A percentile compares a stretch with the other conserved stretches of the same genome.
Evolutionary conservation across 2,329 filamentous ascomycete genomes (phyloP).

Genomic region (Chaetomiaceae sp.): DNA sequence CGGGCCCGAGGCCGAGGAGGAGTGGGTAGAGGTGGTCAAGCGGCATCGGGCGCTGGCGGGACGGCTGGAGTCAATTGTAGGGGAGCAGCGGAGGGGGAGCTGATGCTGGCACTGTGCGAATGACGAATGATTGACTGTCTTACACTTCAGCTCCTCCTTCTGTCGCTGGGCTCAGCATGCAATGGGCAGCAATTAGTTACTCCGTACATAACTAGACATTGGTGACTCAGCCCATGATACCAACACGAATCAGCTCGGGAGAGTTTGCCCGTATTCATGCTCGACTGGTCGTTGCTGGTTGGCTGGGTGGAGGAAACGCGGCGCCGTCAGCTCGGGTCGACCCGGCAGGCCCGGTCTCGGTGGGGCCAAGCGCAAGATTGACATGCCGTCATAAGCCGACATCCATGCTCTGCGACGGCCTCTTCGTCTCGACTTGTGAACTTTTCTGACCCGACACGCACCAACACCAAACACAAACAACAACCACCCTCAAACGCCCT

Average conservation of each 20-base stretch:
- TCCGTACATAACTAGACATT: too few relatives aligned
- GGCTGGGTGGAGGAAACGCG: background rate
- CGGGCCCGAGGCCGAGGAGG: conserved; percentile 46
- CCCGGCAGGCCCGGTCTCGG: conserved; percentile 12
- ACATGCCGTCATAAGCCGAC: conserved; percentile 21
- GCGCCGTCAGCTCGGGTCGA: conserved; percentile 15
- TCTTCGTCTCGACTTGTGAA: background rate
- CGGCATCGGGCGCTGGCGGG: conserved; percentile 82
- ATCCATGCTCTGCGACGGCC: background rate
- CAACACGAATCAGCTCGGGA: background rate
- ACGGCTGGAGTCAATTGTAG: conserved; percentile 65
- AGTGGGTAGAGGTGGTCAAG: conserved; percentile 87
- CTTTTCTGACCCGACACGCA: background rate
- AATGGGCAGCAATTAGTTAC: too few relatives aligned
- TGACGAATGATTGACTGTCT: too few relatives aligned
- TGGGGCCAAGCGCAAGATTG: conserved; percentile 11
- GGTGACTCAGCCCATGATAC: too few relatives aligned
- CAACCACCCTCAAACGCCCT: background rate
- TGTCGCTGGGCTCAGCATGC: too few relatives aligned
- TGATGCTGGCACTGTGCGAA: background rate
- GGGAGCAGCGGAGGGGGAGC: conserved; percentile 40
- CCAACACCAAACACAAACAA: conserved; percentile 1
- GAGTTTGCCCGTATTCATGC: background rate
- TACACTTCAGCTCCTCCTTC: too few relatives aligned
- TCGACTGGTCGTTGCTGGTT: background rate